These are phyloP conservation scores for Colletotrichum tropicale DNA, from an alignment of 2,329 filamentous ascomycete species.

Conservation along the genomic window DNA sequence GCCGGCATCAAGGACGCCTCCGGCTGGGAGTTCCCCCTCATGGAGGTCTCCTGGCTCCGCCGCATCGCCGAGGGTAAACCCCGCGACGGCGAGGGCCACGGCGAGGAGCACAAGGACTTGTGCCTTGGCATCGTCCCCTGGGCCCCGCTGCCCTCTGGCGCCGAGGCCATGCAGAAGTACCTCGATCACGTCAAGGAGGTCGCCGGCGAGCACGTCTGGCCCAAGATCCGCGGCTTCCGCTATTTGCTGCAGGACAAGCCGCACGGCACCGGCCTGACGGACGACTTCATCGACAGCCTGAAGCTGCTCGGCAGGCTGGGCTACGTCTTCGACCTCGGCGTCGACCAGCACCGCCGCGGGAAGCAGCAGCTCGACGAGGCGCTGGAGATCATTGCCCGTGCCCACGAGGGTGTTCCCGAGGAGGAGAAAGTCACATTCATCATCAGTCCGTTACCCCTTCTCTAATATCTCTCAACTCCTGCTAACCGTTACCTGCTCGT, in stretches of 20 bases:
- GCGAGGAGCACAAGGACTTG: constrained; percentile 51
- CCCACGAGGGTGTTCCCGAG: constrained; percentile 65
- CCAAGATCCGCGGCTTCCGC: constrained; percentile 76
- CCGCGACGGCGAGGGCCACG: constrained; percentile 62
- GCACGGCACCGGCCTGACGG: constrained; percentile 65
- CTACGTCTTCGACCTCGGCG: constrained; percentile 80
- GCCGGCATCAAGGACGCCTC: constrained; percentile 47
- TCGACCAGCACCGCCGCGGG: constrained; percentile 81
- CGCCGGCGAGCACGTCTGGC: constrained; percentile 67
- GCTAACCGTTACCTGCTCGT: background rate
- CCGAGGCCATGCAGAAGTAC: constrained; percentile 66
- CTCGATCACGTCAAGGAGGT: constrained; percentile 62
- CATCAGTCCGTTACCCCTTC: constrained; percentile 60
- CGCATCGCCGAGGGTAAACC: constrained; percentile 68
- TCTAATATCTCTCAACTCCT: background rate
- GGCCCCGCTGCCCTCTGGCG: constrained; percentile 78
- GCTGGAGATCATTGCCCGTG: constrained; percentile 70
- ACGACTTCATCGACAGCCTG: constrained; percentile 68
- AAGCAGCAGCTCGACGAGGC: constrained; percentile 75
- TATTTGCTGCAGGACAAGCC: constrained; percentile 84
- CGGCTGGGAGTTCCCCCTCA: constrained; percentile 72
- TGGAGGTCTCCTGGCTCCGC: constrained; percentile 73
- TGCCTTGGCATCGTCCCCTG: constrained; percentile 79
- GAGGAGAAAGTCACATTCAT: constrained; percentile 69
- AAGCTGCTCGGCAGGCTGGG: constrained; percentile 67